A percentile compares a stretch with the other conserved stretches of the same genome.
These are phyloP conservation scores for Tuctoria greenei DNA, from an alignment of 176 grass and related monocot genomes.

Conservation along the genomic window DNA sequence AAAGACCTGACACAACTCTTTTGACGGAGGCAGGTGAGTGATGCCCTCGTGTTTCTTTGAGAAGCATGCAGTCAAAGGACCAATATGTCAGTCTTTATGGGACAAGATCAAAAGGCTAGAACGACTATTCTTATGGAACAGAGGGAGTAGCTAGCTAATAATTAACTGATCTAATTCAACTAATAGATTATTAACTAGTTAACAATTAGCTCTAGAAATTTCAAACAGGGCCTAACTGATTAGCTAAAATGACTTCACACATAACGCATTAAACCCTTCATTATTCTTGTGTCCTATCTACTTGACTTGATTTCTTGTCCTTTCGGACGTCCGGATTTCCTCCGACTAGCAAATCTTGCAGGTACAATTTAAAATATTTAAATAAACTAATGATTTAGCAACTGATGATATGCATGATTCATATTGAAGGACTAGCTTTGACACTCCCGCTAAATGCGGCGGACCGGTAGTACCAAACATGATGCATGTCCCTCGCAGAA, in stretches of 20 bases:
- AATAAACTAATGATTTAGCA: neutral
- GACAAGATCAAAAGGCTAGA: no score
- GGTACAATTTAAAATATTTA: neutral
- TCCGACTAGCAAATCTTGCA: neutral
- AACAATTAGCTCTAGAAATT: no score
- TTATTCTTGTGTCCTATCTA: slow-evolving; percentile 5
- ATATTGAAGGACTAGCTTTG: neutral
- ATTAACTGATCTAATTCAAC: no score
- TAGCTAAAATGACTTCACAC: neutral
- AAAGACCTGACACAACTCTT: no score
- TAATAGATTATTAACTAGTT: no score
- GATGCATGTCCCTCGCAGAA: neutral
- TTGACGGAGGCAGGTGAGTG: no score
- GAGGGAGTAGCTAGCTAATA: no score
- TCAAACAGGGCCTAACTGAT: no score
- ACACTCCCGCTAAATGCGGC: neutral
- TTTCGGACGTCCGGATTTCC: neutral
- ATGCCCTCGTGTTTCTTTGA: no score
- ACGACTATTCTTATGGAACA: no score
- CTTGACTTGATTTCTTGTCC: neutral
- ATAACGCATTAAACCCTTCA: neutral
- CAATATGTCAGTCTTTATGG: no score
- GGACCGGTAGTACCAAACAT: neutral
- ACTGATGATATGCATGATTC: neutral
- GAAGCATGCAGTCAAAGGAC: no score